These are phyloP conservation scores for Xylaria multiplex DNA, from an alignment of 2,329 filamentous ascomycete species.

Conservation along the genomic window DNA sequence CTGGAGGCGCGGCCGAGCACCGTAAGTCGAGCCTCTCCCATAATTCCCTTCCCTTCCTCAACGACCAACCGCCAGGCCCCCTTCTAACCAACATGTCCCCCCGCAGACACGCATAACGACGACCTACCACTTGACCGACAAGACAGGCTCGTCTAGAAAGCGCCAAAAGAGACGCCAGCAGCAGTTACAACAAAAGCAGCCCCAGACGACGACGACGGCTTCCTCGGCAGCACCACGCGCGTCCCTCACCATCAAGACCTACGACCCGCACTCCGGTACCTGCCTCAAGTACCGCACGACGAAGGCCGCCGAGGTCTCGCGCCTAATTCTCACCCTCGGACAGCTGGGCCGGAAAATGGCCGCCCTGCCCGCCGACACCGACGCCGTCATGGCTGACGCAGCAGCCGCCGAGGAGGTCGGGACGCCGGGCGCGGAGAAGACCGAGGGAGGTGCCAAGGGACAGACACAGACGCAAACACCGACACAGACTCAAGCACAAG, in stretches of 20 bases:
- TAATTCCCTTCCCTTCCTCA: background rate
- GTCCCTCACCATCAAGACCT: conserved; percentile 86
- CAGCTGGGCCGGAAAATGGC: conserved; percentile 77
- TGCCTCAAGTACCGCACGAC: conserved; percentile 91
- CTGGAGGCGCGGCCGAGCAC: conserved; percentile 86
- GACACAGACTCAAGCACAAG: conserved; percentile 41
- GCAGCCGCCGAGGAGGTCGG: conserved; percentile 49
- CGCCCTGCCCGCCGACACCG: conserved; percentile 58
- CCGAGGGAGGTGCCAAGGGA: conserved; percentile 24
- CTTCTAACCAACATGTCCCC: conserved; percentile 10
- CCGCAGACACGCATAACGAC: conserved; percentile 87
- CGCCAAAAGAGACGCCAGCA: conserved; percentile 26
- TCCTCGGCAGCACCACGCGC: conserved; percentile 61
- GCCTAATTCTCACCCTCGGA: conserved; percentile 81
- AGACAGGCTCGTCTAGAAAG: conserved; percentile 50
- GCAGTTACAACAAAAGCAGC: conserved; percentile 36
- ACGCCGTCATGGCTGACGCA: conserved; percentile 57
- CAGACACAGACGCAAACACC: conserved; percentile 39
- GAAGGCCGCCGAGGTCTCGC: conserved; percentile 88
- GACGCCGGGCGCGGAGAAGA: conserved; percentile 43
- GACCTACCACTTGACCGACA: conserved; percentile 78
- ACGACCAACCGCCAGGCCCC: background rate
- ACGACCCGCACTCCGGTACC: conserved; percentile 81
- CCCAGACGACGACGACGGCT: conserved; percentile 43
- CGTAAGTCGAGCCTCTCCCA: conserved; percentile 61